A percentile compares a stretch with the other conserved stretches of the same genome.
These are phyloP conservation scores for Silene latifolia DNA, from an alignment of 148 eudicot genomes.

Conservation along the genomic window DNA sequence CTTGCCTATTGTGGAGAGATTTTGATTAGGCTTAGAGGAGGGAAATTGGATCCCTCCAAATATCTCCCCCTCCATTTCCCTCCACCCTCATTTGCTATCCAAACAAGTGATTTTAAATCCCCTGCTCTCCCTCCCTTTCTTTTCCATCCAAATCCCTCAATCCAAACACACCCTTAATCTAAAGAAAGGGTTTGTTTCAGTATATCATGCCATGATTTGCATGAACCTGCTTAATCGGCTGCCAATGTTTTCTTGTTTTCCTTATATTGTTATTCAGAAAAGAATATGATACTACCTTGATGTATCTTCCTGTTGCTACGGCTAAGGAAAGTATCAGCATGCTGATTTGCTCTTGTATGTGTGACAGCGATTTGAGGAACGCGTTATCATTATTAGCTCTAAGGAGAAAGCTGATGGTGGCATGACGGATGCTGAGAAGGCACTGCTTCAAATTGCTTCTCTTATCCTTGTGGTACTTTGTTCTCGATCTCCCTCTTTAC, in stretches of 20 bases:
- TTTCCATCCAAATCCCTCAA: too few relatives aligned
- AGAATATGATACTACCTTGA: too few relatives aligned
- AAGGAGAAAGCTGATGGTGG: conserved; percentile 50
- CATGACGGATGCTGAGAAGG: conserved; percentile 76
- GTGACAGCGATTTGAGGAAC: conserved; percentile 76
- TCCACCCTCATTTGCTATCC: too few relatives aligned
- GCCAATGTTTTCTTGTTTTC: too few relatives aligned
- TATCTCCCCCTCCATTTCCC: too few relatives aligned
- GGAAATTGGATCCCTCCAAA: too few relatives aligned
- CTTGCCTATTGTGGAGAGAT: too few relatives aligned
- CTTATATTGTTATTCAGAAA: too few relatives aligned
- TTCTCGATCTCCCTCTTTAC: not conserved
- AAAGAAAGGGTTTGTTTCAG: not conserved
- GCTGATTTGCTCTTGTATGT: conserved; percentile 21
- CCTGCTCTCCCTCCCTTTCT: too few relatives aligned
- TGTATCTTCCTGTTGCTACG: not conserved
- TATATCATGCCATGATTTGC: not conserved
- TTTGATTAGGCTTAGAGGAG: too few relatives aligned
- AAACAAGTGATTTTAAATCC: too few relatives aligned
- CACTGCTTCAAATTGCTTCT: conserved; percentile 65
- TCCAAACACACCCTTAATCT: too few relatives aligned
- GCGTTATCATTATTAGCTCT: conserved; percentile 82
- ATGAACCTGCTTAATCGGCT: not conserved
- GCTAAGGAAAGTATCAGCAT: not conserved
- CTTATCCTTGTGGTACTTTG: conserved; percentile 67